Conservation (phyloP, 164 flowering plant genomes). For the Litsea cubeba region DNA sequence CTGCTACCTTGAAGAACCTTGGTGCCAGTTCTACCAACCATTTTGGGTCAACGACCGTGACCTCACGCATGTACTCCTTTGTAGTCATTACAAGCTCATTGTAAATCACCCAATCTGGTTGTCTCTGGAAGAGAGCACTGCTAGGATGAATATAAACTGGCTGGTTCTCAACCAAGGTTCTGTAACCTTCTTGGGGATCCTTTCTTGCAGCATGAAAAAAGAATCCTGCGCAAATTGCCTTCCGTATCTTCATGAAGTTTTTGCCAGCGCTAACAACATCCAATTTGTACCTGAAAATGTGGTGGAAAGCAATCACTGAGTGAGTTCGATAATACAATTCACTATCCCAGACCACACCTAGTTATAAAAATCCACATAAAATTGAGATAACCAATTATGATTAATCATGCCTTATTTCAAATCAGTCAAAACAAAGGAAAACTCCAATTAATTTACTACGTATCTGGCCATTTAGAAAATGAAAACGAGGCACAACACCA, state of each 20-base stretch:
- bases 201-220: conserved; percentile 82
- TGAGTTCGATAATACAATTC: not conserved
- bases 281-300: conserved; percentile 57
- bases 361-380: not conserved
- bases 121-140: conserved; percentile 84
- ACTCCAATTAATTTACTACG: not conserved
- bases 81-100: conserved; percentile 93
- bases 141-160: conserved; percentile 87
- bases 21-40: conserved; percentile 92
- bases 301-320: not conserved
- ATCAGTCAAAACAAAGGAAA: not conserved
- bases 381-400: too few species aligned
- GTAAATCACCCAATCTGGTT: conserved; percentile 89
- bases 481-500: not conserved
- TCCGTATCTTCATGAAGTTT: conserved; percentile 69
- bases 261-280: conserved; percentile 80
- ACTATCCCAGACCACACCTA: not conserved
- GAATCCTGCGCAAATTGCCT: conserved; percentile 84
- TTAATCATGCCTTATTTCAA: not conserved
- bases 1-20: conserved; percentile 74
- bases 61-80: conserved; percentile 88
- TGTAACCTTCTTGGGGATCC: conserved; percentile 65
- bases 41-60: conserved; percentile 74
- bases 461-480: not conserved
- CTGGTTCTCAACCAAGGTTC: conserved; percentile 87